Percentiles rank a stretch among this genome's conserved stretches.
Conservation (phyloP, 495 filamentous ascomycete species). For the Penicillium subrubescens region DNA sequence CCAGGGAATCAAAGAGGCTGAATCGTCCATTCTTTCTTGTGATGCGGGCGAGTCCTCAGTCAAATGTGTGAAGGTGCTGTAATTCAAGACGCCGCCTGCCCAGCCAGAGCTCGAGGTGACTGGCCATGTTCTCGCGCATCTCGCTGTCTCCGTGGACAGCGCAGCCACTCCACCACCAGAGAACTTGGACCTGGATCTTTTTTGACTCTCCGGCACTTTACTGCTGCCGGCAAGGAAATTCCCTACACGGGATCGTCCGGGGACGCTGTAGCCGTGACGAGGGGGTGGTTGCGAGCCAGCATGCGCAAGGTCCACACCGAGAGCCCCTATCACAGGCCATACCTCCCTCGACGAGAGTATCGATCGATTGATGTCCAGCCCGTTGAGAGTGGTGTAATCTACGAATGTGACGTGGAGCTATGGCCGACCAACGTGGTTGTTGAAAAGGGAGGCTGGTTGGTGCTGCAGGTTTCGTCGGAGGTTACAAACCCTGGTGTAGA, state of each 20-base stretch:
- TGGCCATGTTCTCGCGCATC: no score
- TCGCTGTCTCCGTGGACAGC: no score
- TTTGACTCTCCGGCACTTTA: constrained; percentile 55
- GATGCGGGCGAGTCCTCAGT: no score
- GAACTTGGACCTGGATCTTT: no score
- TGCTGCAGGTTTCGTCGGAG: constrained; percentile 54
- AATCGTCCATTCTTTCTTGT: no score
- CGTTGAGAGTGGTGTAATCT: constrained; percentile 51
- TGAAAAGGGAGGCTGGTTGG: constrained; percentile 47
- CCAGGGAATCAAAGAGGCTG: no score
- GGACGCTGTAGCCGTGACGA: constrained; percentile 35
- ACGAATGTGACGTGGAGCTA: constrained; percentile 59
- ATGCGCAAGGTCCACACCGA: constrained; percentile 46
- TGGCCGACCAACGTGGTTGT: constrained; percentile 66
- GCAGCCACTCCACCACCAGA: no score
- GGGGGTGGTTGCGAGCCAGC: constrained; percentile 45
- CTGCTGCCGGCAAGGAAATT: constrained; percentile 52
- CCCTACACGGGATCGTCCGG: constrained; percentile 58
- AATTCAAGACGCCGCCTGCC: no score
- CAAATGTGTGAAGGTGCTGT: no score
- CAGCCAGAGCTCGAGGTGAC: no score
- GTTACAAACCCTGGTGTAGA: constrained; percentile 42
- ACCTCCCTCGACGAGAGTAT: constrained; percentile 57
- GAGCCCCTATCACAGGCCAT: constrained; percentile 44
- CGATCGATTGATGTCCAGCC: constrained; percentile 42